Evolutionary conservation across 768 basidiomycete species (phyloP).

Genomic region (Trametes maxima): DNA sequence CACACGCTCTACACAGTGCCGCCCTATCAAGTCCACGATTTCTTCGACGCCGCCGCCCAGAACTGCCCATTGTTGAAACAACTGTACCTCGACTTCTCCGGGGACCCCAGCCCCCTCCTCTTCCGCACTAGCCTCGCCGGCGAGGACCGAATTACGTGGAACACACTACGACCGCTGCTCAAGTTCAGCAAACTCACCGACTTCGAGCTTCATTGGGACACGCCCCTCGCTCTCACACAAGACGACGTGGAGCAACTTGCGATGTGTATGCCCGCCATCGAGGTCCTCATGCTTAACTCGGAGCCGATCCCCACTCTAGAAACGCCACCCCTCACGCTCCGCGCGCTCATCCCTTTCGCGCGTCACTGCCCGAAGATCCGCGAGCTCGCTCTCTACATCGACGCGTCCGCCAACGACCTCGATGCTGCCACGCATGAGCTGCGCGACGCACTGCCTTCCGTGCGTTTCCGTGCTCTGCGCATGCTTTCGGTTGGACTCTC

Average conservation of each 20-base stretch:
- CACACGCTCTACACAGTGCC: constrained; percentile 50
- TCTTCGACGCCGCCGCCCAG: constrained; percentile 49
- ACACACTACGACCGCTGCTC: constrained; percentile 41
- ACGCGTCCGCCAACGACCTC: constrained; percentile 32
- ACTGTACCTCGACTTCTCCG: constrained; percentile 39
- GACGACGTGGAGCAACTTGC: constrained; percentile 36
- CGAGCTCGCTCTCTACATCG: constrained; percentile 41
- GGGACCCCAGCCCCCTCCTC: constrained; percentile 12
- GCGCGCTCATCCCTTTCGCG: constrained; percentile 44
- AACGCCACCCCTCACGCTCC: constrained; percentile 37
- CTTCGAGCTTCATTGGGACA: constrained; percentile 38
- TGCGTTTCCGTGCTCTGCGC: constrained; percentile 27
- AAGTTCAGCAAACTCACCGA: constrained; percentile 31
- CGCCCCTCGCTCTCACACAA: constrained; percentile 29
- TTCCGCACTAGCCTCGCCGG: constrained; percentile 3
- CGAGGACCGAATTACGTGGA: constrained; percentile 36
- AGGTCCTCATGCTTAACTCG: constrained; percentile 29
- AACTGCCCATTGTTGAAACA: constrained; percentile 50
- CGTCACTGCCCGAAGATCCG: constrained; percentile 41
- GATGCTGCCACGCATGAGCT: constrained; percentile 3
- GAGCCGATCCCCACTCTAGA: constrained; percentile 27
- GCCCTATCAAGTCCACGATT: constrained; percentile 42
- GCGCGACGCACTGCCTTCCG: neutral
- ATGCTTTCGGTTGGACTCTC: constrained; percentile 55
- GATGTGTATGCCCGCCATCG: constrained; percentile 30